phyloP scores from a whole-genome alignment of 768 basidiomycete genomes.

The Leccinum fibrillosum region DNA sequence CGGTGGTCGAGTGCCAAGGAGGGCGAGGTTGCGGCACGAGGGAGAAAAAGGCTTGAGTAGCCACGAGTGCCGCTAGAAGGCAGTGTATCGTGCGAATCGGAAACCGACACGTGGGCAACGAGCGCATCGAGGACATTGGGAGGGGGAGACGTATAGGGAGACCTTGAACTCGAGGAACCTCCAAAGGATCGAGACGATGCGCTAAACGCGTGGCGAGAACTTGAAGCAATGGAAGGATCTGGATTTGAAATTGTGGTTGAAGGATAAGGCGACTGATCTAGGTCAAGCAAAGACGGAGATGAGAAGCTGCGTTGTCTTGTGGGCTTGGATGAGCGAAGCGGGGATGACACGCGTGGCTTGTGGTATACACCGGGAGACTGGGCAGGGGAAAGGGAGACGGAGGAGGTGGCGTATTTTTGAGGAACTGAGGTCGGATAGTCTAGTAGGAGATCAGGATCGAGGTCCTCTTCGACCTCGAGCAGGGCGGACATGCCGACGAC shows the following conservation, averaged over 20 bases:
- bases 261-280: conserved; percentile 4
- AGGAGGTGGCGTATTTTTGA: conserved; percentile 17
- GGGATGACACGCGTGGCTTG: conserved; percentile 21
- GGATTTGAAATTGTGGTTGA: background rate
- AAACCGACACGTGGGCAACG: conserved; percentile 29
- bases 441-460: conserved; percentile 20
- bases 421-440: conserved; percentile 5
- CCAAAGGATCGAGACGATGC: conserved; percentile 16
- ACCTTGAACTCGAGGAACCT: conserved; percentile 27
- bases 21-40: conserved; percentile 33
- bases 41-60: conserved; percentile 52
- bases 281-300: conserved; percentile 19
- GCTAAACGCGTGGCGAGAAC: conserved; percentile 6
- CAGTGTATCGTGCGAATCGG: conserved; percentile 21
- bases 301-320: conserved; percentile 31
- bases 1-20: conserved; percentile 10
- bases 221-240: conserved; percentile 7
- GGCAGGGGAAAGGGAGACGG: conserved; percentile 13
- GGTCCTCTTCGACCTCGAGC: conserved; percentile 51
- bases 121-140: conserved; percentile 31
- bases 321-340: conserved; percentile 25
- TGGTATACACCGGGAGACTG: conserved; percentile 10
- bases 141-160: conserved; percentile 29
- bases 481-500: conserved; percentile 53
- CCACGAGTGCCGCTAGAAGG: conserved; percentile 56